Percentiles rank a stretch among this genome's conserved stretches.
phyloP scores from a whole-genome alignment of 768 basidiomycete genomes.

The Mycena pura region DNA sequence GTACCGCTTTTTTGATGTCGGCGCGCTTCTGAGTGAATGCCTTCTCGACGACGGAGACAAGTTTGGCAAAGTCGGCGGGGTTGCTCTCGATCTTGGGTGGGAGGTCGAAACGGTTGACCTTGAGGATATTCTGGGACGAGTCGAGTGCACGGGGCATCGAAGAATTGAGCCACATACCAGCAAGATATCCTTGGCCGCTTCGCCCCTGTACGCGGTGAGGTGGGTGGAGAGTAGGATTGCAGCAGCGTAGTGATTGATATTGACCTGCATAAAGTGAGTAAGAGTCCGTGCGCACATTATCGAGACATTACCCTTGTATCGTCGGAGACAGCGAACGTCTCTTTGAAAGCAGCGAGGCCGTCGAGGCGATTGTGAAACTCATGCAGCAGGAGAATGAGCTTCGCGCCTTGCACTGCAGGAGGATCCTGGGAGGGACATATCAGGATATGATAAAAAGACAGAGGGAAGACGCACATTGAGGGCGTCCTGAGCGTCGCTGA shows the following conservation, averaged over 20 bases:
- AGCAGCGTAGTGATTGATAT: neutral
- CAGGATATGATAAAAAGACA: neutral
- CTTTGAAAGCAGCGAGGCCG: neutral
- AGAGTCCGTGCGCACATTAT: neutral
- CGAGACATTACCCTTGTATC: neutral
- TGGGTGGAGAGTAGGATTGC: neutral
- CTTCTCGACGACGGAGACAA: neutral
- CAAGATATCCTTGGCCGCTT: neutral
- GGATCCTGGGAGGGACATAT: neutral
- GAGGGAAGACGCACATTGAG: neutral
- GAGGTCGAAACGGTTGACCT: neutral
- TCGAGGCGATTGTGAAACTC: neutral
- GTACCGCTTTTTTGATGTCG: slow-evolving; percentile 8
- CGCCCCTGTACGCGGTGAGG: slow-evolving; percentile 2
- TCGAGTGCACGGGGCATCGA: neutral
- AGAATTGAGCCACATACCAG: neutral
- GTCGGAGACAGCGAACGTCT: neutral
- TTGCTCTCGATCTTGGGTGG: neutral
- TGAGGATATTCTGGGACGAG: neutral
- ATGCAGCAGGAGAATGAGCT: neutral
- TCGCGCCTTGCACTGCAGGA: neutral
- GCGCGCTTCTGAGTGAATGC: neutral
- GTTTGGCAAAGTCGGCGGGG: neutral
- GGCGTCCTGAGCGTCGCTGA: neutral
- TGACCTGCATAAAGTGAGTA: neutral